Evolutionary conservation across 1,139 yeast genomes (phyloP).

Genomic region (Hemisphaericaspora subhashii): DNA sequence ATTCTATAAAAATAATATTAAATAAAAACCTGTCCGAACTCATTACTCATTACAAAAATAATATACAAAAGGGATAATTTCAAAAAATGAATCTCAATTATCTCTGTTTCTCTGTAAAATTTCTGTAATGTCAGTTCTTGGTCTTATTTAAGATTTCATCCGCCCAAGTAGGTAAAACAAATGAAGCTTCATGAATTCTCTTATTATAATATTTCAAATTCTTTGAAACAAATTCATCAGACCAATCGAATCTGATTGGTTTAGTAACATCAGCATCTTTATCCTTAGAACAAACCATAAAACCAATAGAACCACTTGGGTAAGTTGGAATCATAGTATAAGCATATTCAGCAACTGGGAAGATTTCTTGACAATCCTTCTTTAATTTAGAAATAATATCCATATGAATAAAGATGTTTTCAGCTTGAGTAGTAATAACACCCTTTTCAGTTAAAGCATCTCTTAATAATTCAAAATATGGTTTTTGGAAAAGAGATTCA

Average conservation of each 20-base stretch:
- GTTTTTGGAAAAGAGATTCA: slow-evolving; percentile 80
- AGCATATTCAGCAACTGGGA: slow-evolving; percentile 87
- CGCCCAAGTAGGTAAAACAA: slow-evolving; percentile 88
- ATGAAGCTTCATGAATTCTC: slow-evolving; percentile 79
- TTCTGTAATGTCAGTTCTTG: slow-evolving; percentile 13
- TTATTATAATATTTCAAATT: slow-evolving; percentile 78
- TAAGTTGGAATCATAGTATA: slow-evolving; percentile 90
- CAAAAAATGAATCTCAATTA: neutral
- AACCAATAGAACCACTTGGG: slow-evolving; percentile 92
- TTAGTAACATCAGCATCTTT: slow-evolving; percentile 56
- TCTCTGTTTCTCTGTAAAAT: slow-evolving; percentile 1
- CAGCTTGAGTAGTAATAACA: slow-evolving; percentile 89
- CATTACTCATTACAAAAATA: slow-evolving; percentile 6
- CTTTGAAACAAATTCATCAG: slow-evolving; percentile 60
- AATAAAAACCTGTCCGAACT: slow-evolving; percentile 3
- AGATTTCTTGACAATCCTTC: slow-evolving; percentile 71
- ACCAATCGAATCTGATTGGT: slow-evolving; percentile 66
- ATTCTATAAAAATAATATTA: neutral
- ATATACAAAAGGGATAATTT: neutral
- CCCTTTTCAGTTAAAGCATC: slow-evolving; percentile 85
- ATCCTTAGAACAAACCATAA: slow-evolving; percentile 89
- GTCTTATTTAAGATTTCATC: slow-evolving; percentile 36
- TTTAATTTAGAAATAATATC: slow-evolving; percentile 74
- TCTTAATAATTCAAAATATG: slow-evolving; percentile 75
- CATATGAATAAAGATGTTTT: slow-evolving; percentile 86